These are phyloP conservation scores for Monosporozyma servazzii DNA, from an alignment of 805 yeast genomes.

Conservation along the genomic window DNA sequence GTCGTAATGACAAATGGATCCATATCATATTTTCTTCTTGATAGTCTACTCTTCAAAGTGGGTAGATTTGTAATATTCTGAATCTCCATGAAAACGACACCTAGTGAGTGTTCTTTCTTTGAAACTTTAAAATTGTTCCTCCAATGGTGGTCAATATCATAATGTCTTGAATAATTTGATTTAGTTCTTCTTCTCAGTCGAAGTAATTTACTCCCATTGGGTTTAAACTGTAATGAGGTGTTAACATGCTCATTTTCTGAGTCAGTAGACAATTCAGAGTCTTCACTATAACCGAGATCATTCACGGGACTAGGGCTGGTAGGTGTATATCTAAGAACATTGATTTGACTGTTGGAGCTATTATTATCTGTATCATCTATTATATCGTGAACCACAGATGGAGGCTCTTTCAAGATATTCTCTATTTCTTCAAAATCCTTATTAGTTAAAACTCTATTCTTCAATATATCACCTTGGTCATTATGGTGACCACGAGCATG, in stretches of 20 bases:
- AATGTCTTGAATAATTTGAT: conserved; percentile 6
- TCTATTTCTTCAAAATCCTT: conserved; percentile 10
- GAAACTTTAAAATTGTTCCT: conserved; percentile 20
- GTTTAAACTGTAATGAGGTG: conserved; percentile 2
- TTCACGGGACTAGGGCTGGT: background rate
- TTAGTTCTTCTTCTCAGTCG: conserved; percentile 6
- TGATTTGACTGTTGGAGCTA: background rate
- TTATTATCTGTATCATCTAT: background rate
- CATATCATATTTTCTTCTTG: conserved; percentile 75
- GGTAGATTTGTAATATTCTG: conserved; percentile 71
- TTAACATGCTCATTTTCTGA: conserved; percentile 1
- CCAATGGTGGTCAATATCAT: conserved; percentile 5
- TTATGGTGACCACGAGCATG: background rate
- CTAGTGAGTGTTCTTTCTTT: conserved; percentile 34
- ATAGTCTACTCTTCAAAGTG: conserved; percentile 50
- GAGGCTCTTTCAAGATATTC: conserved; percentile 1
- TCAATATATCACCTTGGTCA: background rate
- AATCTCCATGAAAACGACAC: conserved; percentile 72
- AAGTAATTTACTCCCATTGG: conserved; percentile 2
- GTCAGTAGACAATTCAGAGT: background rate
- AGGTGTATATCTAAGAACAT: background rate
- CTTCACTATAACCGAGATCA: background rate
- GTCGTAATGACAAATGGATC: conserved; percentile 93
- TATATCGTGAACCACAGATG: background rate
- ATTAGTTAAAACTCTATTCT: background rate